Evolutionary conservation across 2,329 filamentous ascomycete species (phyloP).

Genomic region (Pseudogymnoascus sp.): DNA sequence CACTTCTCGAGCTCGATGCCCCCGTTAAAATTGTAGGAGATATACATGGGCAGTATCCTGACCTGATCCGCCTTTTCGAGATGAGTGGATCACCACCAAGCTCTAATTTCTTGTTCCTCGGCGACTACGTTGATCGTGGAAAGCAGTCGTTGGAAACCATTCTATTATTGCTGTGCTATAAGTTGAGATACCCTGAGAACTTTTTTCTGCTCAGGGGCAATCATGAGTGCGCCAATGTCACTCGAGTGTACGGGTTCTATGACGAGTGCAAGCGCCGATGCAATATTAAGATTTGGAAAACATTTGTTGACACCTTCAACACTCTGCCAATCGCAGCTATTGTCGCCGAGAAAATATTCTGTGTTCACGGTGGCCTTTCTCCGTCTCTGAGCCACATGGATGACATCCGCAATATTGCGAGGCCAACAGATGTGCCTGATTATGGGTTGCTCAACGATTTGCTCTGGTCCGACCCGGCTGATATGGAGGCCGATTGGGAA

Average conservation of each 20-base stretch:
- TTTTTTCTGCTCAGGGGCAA: constrained; percentile 93
- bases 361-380: constrained; percentile 89
- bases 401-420: constrained; percentile 90
- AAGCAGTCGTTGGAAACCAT: constrained; percentile 97
- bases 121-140: constrained; percentile 92
- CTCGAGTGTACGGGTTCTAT: constrained; percentile 93
- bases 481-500: constrained; percentile 98
- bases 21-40: constrained; percentile 98
- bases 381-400: constrained; percentile 95
- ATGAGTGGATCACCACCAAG: constrained; percentile 95
- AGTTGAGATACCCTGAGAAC: constrained; percentile 94
- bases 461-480: constrained; percentile 93
- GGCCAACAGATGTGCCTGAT: constrained; percentile 94
- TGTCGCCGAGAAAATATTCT: constrained; percentile 95
- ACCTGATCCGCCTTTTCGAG: constrained; percentile 93
- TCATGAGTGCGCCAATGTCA: constrained; percentile 95
- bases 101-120: constrained; percentile 88
- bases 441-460: constrained; percentile 93
- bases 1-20: constrained; percentile 81
- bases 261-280: constrained; percentile 95
- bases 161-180: constrained; percentile 85
- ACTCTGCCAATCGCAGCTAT: constrained; percentile 92
- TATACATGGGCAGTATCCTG: constrained; percentile 93
- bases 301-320: constrained; percentile 95
- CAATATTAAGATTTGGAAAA: constrained; percentile 98